phyloP scores from a whole-genome alignment of 345 rosid genomes.

The Ceriops tagal region DNA sequence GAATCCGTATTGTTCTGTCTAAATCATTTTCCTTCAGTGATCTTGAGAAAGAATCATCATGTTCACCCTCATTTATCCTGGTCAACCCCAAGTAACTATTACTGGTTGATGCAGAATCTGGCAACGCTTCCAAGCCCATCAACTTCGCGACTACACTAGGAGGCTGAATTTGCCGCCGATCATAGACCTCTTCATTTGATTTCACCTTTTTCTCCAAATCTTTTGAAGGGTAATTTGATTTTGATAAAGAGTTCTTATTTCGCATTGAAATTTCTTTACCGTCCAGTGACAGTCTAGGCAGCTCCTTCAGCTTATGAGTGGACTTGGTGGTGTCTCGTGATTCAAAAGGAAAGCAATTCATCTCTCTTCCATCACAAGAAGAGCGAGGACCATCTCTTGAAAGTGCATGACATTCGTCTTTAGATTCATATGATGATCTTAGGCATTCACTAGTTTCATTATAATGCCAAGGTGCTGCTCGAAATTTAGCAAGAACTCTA shows the following conservation, averaged over 20 bases:
- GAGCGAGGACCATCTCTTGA: conserved; percentile 54
- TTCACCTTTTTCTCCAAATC: conserved; percentile 24
- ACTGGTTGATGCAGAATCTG: conserved; percentile 49
- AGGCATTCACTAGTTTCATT: conserved; percentile 43
- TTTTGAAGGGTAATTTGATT: conserved; percentile 34
- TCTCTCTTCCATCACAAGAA: conserved; percentile 60
- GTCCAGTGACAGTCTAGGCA: conserved; percentile 77
- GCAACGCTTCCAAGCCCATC: conserved; percentile 93
- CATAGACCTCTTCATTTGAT: conserved; percentile 30
- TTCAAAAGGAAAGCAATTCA: conserved; percentile 55
- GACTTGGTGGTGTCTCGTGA: conserved; percentile 62
- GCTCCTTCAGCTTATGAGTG: conserved; percentile 57
- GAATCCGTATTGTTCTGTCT: conserved; percentile 40
- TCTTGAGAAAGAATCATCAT: conserved; percentile 38
- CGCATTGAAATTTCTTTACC: conserved; percentile 48
- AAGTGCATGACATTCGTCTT: conserved; percentile 35
- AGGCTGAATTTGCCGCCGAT: conserved; percentile 46
- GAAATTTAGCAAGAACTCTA: conserved; percentile 55
- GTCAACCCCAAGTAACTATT: conserved; percentile 30
- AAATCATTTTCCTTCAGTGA: conserved; percentile 45
- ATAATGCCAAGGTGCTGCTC: conserved; percentile 59
- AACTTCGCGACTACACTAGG: conserved; percentile 87
- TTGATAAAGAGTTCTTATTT: conserved; percentile 36
- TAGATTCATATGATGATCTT: conserved; percentile 33
- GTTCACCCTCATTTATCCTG: conserved; percentile 29